Percentiles rank a stretch among this genome's conserved stretches.
These are phyloP conservation scores for Dispira parvispora DNA, from an alignment of 192 early-diverging fungal species.

Conservation along the genomic window DNA sequence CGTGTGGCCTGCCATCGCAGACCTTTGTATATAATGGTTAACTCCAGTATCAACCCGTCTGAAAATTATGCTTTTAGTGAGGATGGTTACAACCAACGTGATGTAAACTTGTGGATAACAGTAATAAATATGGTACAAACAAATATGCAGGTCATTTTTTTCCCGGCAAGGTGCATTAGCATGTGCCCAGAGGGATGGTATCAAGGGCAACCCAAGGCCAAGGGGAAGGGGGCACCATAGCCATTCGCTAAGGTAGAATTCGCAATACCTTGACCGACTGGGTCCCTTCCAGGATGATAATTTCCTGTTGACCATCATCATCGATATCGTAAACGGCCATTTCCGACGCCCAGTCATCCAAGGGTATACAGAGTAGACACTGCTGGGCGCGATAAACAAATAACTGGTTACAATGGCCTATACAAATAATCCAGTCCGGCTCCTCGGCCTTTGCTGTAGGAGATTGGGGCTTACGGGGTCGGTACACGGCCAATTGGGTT, in stretches of 20 bases:
- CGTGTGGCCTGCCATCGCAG: conserved; percentile 1
- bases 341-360: background rate
- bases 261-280: background rate
- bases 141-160: too few species aligned
- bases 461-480: background rate
- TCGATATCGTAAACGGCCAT: background rate
- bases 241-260: too few species aligned
- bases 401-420: background rate
- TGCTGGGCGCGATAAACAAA: background rate
- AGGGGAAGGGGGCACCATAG: too few species aligned
- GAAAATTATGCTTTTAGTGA: too few species aligned
- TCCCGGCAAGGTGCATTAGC: too few species aligned
- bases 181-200: too few species aligned
- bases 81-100: too few species aligned
- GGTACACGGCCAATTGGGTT: background rate
- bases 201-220: too few species aligned
- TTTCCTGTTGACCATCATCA: background rate
- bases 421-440: background rate
- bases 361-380: background rate
- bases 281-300: background rate
- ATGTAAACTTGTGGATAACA: too few species aligned
- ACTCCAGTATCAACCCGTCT: too few species aligned
- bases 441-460: background rate
- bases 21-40: conserved; percentile 1
- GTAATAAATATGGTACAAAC: too few species aligned